Evolutionary conservation across 306 rosid species (phyloP).

Genomic region (Vigna radiata): DNA sequence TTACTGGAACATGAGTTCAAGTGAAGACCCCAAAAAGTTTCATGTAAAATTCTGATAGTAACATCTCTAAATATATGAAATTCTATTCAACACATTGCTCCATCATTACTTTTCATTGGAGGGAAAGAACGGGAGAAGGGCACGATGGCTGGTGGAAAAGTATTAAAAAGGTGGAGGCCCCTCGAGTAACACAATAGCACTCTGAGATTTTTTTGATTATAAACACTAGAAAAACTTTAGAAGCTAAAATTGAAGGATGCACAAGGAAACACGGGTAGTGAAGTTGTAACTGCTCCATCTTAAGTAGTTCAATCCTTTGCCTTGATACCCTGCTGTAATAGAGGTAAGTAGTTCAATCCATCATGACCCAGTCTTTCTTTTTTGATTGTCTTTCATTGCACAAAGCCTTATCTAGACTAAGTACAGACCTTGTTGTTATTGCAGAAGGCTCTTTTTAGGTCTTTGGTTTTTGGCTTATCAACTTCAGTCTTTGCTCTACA

Average conservation of each 20-base stretch:
- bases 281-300: slow-evolving; percentile 36
- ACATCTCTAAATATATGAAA: slow-evolving; percentile 19
- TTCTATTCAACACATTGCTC: background rate
- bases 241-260: slow-evolving; percentile 38
- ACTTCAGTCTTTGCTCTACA: too few species aligned
- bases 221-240: slow-evolving; percentile 22
- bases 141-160: too few species aligned
- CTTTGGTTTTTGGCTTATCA: too few species aligned
- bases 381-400: too few species aligned
- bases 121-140: background rate
- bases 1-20: slow-evolving; percentile 24
- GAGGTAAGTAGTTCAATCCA: too few species aligned
- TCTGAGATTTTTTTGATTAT: slow-evolving; percentile 22
- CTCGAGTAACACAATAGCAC: slow-evolving; percentile 31
- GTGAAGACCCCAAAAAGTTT: background rate
- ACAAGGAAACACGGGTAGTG: slow-evolving; percentile 39
- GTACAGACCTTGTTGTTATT: too few species aligned
- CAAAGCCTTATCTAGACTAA: too few species aligned
- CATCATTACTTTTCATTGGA: slow-evolving; percentile 1
- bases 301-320: background rate
- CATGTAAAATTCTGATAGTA: slow-evolving; percentile 38
- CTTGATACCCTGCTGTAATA: too few species aligned
- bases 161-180: background rate
- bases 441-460: too few species aligned
- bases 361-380: too few species aligned